Conservation (phyloP, 2,329 filamentous ascomycete genomes). For the Neophaeococcomyces mojaviensis region DNA sequence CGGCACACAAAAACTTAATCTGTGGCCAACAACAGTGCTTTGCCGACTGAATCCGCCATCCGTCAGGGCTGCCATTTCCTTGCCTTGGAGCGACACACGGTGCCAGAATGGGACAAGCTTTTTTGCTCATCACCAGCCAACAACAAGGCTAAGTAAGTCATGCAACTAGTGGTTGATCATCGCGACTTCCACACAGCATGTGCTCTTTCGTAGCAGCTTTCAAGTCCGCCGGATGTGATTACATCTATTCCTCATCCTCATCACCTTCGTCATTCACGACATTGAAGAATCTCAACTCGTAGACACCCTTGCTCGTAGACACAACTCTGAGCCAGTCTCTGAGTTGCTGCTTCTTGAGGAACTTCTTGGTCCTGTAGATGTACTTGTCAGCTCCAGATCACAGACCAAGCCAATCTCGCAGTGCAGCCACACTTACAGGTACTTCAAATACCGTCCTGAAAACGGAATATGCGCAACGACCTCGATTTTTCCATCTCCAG, state of each 20-base stretch:
- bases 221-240: too few relatives aligned
- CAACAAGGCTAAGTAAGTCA: too few relatives aligned
- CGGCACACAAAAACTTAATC: too few relatives aligned
- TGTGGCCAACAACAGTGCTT: too few relatives aligned
- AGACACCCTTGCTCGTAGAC: constrained; percentile 94
- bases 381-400: neutral
- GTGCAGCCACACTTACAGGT: constrained; percentile 64
- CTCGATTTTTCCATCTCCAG: constrained; percentile 96
- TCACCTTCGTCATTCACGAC: constrained; percentile 97
- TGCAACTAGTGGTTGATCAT: too few relatives aligned
- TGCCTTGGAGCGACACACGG: too few relatives aligned
- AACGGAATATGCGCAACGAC: constrained; percentile 96
- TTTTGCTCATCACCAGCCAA: too few relatives aligned
- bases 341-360: constrained; percentile 99
- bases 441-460: constrained; percentile 98
- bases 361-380: constrained; percentile 86
- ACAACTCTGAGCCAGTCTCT: constrained; percentile 99
- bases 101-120: too few relatives aligned
- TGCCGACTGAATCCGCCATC: too few relatives aligned
- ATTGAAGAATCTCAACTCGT: constrained; percentile 99
- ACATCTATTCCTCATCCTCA: constrained; percentile 91
- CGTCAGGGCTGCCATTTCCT: too few relatives aligned
- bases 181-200: too few relatives aligned
- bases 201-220: constrained; percentile 4
- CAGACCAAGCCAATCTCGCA: neutral